Conservation (phyloP, 805 yeast genomes). For the Komagataella mondaviorum region DNA sequence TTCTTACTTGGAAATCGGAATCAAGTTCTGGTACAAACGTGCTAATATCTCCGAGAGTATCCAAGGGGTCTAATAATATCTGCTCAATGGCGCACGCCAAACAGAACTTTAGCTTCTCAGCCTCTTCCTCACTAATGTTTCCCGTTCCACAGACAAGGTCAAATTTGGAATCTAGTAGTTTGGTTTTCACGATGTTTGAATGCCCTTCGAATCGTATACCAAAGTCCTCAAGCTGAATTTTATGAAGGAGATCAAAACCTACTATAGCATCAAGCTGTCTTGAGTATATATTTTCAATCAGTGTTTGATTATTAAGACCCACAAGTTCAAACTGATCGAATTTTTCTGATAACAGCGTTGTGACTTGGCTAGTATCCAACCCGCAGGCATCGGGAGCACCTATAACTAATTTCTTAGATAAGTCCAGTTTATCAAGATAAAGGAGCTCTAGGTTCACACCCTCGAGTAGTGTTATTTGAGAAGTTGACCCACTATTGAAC, state of each 20-base stretch:
- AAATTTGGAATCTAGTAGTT: neutral
- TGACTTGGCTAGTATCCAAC: neutral
- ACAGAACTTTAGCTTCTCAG: neutral
- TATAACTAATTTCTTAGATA: neutral
- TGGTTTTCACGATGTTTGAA: neutral
- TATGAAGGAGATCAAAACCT: neutral
- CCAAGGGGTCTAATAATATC: neutral
- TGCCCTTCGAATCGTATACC: neutral
- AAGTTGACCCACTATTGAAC: neutral
- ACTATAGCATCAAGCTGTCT: neutral
- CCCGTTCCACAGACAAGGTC: neutral
- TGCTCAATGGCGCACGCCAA: neutral
- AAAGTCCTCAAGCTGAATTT: neutral
- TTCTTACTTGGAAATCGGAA: neutral
- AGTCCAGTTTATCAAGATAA: neutral
- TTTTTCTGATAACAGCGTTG: neutral
- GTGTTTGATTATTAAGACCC: neutral
- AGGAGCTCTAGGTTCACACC: neutral
- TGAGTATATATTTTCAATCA: neutral
- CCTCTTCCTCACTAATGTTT: neutral
- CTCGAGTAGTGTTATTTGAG: neutral
- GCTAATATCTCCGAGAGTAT: neutral
- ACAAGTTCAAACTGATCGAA: neutral
- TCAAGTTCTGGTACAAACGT: neutral
- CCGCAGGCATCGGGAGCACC: neutral